Evolutionary conservation across 169 alveolate species (phyloP).

Genomic region (Plasmodium knowlesi): DNA sequence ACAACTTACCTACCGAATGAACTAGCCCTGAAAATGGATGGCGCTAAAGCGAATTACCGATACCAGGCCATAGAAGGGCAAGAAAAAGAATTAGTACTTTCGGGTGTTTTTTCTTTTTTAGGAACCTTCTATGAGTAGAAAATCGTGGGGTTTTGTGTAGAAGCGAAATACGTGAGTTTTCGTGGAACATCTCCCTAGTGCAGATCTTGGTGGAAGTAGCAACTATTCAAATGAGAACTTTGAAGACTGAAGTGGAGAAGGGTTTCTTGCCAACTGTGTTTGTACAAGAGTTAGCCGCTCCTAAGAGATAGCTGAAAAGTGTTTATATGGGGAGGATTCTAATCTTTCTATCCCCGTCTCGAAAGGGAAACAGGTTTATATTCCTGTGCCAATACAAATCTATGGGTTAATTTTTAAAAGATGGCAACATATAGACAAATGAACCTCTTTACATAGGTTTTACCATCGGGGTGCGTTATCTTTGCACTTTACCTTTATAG

Average conservation of each 20-base stretch:
- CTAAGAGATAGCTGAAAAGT: conserved; percentile 88
- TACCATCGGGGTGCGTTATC: too few relatives aligned
- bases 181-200: too few relatives aligned
- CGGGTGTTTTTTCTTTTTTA: conserved; percentile 73
- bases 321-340: too few relatives aligned
- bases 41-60: conserved; percentile 93
- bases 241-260: conserved; percentile 95
- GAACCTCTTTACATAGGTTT: too few relatives aligned
- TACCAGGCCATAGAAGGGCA: conserved; percentile 81
- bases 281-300: conserved; percentile 94
- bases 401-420: too few relatives aligned
- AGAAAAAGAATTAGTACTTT: background rate
- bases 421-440: too few relatives aligned
- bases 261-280: conserved; percentile 92
- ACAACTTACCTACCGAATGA: too few relatives aligned
- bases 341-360: conserved; percentile 72
- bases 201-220: conserved; percentile 96
- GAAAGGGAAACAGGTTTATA: conserved; percentile 91
- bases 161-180: conserved; percentile 92
- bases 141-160: conserved; percentile 91
- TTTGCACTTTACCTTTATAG: too few relatives aligned
- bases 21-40: conserved; percentile 93
- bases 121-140: conserved; percentile 89
- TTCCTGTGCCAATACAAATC: conserved; percentile 85
- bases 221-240: conserved; percentile 92